These are phyloP conservation scores for Periconia macrospinosa DNA, from an alignment of 2,329 filamentous ascomycete genomes.

Conservation along the genomic window DNA sequence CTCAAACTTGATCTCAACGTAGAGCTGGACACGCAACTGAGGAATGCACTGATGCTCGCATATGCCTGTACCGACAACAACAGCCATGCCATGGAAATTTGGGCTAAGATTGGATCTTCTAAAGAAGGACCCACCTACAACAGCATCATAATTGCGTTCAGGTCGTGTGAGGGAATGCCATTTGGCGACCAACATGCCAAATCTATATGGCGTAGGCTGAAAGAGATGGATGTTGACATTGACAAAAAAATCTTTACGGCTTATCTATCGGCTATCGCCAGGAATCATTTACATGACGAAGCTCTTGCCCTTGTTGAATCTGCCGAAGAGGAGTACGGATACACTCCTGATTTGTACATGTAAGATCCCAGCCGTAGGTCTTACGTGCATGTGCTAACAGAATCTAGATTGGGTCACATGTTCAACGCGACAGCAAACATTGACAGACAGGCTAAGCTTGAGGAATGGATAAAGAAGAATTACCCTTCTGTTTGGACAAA, in stretches of 20 bases:
- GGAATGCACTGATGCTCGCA: constrained; percentile 85
- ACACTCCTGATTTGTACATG: constrained; percentile 70
- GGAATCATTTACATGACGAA: constrained; percentile 70
- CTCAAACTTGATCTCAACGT: constrained; percentile 88
- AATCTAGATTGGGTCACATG: constrained; percentile 67
- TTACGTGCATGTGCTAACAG: constrained; percentile 13
- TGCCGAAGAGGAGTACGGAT: constrained; percentile 68
- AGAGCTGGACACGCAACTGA: constrained; percentile 72
- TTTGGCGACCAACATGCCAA: constrained; percentile 50
- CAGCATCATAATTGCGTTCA: constrained; percentile 79
- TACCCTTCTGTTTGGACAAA: constrained; percentile 72
- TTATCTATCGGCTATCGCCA: constrained; percentile 76
- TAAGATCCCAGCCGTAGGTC: constrained; percentile 51
- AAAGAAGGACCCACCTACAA: constrained; percentile 84
- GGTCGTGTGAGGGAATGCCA: constrained; percentile 67
- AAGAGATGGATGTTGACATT: constrained; percentile 76
- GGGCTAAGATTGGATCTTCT: constrained; percentile 79
- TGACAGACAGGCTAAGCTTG: constrained; percentile 68
- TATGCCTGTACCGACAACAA: constrained; percentile 72
- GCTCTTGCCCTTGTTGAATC: constrained; percentile 66
- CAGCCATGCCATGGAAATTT: constrained; percentile 72
- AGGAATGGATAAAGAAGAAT: constrained; percentile 70
- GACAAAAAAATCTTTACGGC: constrained; percentile 72
- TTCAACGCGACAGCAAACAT: constrained; percentile 73
- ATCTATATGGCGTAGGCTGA: constrained; percentile 71